Evolutionary conservation across 2,329 filamentous ascomycete species (phyloP).

Genomic region (Penicillium carneum): DNA sequence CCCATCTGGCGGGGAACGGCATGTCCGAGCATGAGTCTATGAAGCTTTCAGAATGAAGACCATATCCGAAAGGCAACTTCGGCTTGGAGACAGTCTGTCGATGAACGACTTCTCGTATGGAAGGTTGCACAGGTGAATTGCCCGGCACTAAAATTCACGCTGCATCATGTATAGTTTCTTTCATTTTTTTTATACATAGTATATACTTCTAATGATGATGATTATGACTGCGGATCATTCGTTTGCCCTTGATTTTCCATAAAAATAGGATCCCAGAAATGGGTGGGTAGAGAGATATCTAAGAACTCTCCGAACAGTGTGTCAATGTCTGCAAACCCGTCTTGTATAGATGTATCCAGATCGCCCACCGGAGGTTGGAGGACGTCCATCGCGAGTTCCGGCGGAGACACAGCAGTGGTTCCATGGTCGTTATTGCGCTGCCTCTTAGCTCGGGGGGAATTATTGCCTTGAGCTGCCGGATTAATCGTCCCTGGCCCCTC

Average conservation of each 20-base stretch:
- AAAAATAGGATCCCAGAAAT: constrained; percentile 50
- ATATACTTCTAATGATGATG: constrained; percentile 26
- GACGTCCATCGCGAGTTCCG: constrained; percentile 37
- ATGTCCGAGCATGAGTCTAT: neutral
- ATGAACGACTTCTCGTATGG: neutral
- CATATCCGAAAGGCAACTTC: neutral
- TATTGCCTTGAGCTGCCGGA: neutral
- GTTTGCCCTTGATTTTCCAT: constrained; percentile 18
- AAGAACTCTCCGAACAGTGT: constrained; percentile 47
- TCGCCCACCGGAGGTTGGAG: constrained; percentile 56
- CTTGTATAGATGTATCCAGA: constrained; percentile 36
- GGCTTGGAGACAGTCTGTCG: neutral
- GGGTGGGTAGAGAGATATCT: constrained; percentile 46
- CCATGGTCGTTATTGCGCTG: constrained; percentile 12
- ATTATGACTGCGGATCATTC: constrained; percentile 16
- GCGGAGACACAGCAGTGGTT: neutral
- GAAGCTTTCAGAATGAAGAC: constrained; percentile 1
- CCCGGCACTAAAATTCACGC: constrained; percentile 3
- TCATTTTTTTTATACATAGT: constrained; percentile 12
- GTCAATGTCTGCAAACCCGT: constrained; percentile 46
- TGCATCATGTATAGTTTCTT: constrained; percentile 13
- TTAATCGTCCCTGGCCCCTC: neutral
- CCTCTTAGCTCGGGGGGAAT: constrained; percentile 8
- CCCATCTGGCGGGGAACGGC: constrained; percentile 21
- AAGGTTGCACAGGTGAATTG: neutral